Evolutionary conservation across 2,329 filamentous ascomycete genomes (phyloP), one percentile per base, ranked within the genome.

Genomic region (Neurospora sp.): DNA sequence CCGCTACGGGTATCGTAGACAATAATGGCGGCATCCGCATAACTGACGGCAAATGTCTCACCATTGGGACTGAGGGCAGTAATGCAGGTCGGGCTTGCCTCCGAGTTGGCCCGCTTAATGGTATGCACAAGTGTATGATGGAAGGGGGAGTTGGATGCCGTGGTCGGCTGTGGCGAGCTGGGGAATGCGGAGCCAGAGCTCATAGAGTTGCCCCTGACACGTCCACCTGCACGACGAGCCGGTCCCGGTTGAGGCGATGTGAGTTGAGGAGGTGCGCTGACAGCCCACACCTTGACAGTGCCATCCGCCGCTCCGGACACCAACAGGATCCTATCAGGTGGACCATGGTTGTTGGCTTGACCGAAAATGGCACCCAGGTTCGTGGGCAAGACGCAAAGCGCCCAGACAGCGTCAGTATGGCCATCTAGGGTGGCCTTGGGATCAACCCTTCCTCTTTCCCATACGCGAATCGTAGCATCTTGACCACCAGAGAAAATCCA

Each of bases 401-500:
- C 91, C 96, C 96, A 99, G 4, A 99, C 93, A 4, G 94, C 93
- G 83, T 99, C 96, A 0, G 91, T 97, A 77, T 98, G 96, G 0
- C 94, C 95, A 74, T 97, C 93, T 4, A 99, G 84, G 0, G 93
- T 97, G 2, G 93, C 93, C 80, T 98, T 98, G 8, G 96, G 93
- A 78, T 98, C 96, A 39, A 99, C 93, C 66, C 95, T 86, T 38
- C 95, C 95, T 68, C 94, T 89, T 80, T 99, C 95, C 96, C 96
- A 99, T 0, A 99, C 93, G 38, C 94, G 89, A 43, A 99, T 90
- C 7, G 93, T 97, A 19, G 92, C 89, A 80, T 99, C 96, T 79
- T 97, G 93, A 4, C 96, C 96, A 72, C 96, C 96, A 5, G 95
- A 98, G 80, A 99, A 99, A 74, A 99, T 94, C 96, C 96, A 99